phyloP scores from a whole-genome alignment of 257 asterid genomes.

The Solanum medicagineum region DNA sequence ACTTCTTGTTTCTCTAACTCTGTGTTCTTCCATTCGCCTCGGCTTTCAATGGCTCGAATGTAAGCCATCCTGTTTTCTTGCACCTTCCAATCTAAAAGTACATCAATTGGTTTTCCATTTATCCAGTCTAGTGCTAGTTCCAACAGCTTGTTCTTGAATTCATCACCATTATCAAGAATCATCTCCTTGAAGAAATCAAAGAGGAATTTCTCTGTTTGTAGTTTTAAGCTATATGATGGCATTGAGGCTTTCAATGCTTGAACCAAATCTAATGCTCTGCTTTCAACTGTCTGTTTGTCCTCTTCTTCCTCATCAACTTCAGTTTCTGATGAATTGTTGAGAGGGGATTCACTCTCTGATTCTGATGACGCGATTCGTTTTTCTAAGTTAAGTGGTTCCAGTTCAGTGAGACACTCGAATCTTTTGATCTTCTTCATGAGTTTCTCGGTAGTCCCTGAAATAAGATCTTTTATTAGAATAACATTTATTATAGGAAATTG shows the following conservation, averaged over 20 bases:
- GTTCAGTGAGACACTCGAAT: conserved; percentile 47
- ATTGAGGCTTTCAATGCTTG: conserved; percentile 17
- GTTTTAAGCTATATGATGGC: conserved; percentile 19
- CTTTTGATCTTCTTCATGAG: conserved; percentile 43
- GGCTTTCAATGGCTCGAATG: conserved; percentile 50
- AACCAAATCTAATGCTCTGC: conserved; percentile 19
- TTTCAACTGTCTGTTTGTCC: conserved; percentile 2
- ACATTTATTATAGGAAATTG: too few relatives aligned
- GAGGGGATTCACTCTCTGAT: conserved; percentile 33
- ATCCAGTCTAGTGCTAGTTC: conserved; percentile 41
- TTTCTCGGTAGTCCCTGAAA: conserved; percentile 47
- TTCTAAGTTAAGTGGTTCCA: conserved; percentile 51
- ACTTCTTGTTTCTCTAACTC: conserved; percentile 36
- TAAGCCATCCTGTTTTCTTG: conserved; percentile 37
- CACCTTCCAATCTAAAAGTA: conserved; percentile 34
- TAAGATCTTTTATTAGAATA: not conserved
- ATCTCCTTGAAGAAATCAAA: conserved; percentile 49
- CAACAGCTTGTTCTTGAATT: conserved; percentile 8
- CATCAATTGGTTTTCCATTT: conserved; percentile 9
- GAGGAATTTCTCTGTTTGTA: conserved; percentile 27
- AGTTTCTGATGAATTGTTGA: not conserved
- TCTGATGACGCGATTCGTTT: conserved; percentile 28
- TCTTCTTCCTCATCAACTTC: conserved; percentile 14
- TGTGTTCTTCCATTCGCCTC: conserved; percentile 42
- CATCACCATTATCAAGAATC: not conserved